Evolutionary conservation across 208 protist genomes (phyloP), one percentile per base, ranked within the genome.

Genomic region (Leptomonas pyrrhocoris): DNA sequence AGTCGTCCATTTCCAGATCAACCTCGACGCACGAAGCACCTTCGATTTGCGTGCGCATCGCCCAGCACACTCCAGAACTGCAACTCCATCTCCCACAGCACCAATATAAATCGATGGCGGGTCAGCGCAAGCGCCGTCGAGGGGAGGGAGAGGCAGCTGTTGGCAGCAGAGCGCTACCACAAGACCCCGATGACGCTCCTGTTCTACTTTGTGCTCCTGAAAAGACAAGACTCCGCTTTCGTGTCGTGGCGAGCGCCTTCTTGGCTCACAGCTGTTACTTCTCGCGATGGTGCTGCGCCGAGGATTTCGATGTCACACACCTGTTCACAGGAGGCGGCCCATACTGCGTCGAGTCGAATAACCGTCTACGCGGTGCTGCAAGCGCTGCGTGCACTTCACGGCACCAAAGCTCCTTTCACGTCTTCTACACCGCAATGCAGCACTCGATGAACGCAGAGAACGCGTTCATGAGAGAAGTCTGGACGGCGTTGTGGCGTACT

Each of bases 301-400:
- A 40, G 23, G 72, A 77, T 45, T 77, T 77, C 18, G 72, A 77
- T 40, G 53, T 67, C 13, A 72, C 72, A 25, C 9, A 21, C 0
- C 16, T 7, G 25, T 58, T n/a, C 28, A 19, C 13, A 8, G n/a
- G 18, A 11, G 38, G 49, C 19, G 16, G 40, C 23, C 31, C 11
- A n/a, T 16, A 25, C 50, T 38, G 36, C 18, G 2, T 3, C n/a
- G 45, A 6, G 51, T 5, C 2, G 30, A n/a, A 19, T 30, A 57
- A 19, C 23, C 9, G 51, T 6, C 2, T 15, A 18, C 21, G 21
- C 16, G 27, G 51, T 38, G 34, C 34, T 9, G 34, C 7, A 38
- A 12, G 34, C 34, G 34, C 9, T 38, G 34, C 34, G 34, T 38
- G 34, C 34, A 38, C 34, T 38, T 38, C 34, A 38, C 3, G 16